phyloP scores from a whole-genome alignment of 352 stramenopile genomes.

The Globisporangium yorkense region DNA sequence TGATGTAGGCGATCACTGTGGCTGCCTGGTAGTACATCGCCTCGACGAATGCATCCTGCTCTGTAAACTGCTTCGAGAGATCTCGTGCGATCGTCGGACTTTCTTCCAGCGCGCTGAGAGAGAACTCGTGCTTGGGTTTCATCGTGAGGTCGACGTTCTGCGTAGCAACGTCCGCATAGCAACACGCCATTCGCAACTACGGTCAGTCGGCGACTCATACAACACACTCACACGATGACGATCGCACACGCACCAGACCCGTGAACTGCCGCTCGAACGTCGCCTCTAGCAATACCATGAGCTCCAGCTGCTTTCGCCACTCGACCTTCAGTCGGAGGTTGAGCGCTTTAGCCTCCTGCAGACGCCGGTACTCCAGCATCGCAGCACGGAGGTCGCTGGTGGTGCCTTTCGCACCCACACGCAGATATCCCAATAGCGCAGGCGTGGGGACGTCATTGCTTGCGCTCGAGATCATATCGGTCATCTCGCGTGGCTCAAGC shows the following conservation, averaged over 20 bases:
- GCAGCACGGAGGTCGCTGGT: slow-evolving; percentile 27
- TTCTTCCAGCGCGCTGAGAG: neutral
- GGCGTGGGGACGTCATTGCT: no score
- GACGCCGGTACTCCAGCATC: slow-evolving; percentile 29
- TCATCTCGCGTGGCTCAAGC: neutral
- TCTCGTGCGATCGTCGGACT: neutral
- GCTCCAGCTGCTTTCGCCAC: slow-evolving; percentile 32
- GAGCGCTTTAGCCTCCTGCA: slow-evolving; percentile 25
- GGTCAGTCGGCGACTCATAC: no score
- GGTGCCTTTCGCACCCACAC: neutral
- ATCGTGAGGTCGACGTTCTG: neutral
- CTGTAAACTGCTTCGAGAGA: neutral
- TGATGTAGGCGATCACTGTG: neutral
- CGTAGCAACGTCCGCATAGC: no score
- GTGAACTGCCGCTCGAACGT: slow-evolving; percentile 20
- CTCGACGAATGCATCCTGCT: neutral
- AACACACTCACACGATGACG: no score
- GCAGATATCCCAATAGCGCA: no score
- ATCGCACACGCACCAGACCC: neutral
- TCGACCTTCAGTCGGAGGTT: slow-evolving; percentile 35
- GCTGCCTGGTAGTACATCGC: neutral
- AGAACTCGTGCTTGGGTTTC: neutral
- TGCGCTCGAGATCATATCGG: no score
- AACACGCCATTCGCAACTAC: no score
- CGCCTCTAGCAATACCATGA: slow-evolving; percentile 32